Percentiles rank a stretch among this genome's conserved stretches.
Evolutionary conservation across 2,329 filamentous ascomycete species (phyloP).

Genomic region (Ophioceras dolichostomum): DNA sequence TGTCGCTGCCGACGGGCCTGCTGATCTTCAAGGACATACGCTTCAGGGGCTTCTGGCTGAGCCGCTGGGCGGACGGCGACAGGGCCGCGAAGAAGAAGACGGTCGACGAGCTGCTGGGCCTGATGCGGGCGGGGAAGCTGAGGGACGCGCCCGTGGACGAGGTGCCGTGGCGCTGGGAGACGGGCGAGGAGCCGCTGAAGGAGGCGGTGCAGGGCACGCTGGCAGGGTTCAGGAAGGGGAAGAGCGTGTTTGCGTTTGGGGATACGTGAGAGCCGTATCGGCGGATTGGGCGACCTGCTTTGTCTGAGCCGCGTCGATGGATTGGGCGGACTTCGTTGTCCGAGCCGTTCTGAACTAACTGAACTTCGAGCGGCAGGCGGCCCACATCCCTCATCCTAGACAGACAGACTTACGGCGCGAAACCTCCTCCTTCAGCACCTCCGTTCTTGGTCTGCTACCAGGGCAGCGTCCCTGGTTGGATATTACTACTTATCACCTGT

Average conservation of each 20-base stretch:
- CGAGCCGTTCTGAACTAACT: too few relatives aligned
- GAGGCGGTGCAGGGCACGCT: constrained; percentile 73
- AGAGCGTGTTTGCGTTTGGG: constrained; percentile 77
- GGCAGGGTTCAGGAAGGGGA: constrained; percentile 73
- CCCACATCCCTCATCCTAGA: too few relatives aligned
- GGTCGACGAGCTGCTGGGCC: constrained; percentile 69
- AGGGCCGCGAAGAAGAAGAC: constrained; percentile 63
- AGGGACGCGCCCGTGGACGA: constrained; percentile 73
- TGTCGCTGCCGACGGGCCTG: constrained; percentile 67
- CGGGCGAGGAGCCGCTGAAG: constrained; percentile 54
- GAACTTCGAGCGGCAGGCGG: too few relatives aligned
- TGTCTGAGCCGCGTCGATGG: too few relatives aligned
- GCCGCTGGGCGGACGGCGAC: constrained; percentile 71
- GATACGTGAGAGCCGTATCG: constrained; percentile 30
- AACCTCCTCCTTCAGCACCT: too few relatives aligned
- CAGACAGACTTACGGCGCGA: too few relatives aligned
- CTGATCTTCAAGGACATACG: constrained; percentile 88
- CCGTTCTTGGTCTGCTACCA: too few relatives aligned
- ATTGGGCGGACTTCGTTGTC: too few relatives aligned
- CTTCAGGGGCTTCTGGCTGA: constrained; percentile 93
- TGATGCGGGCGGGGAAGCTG: constrained; percentile 67
- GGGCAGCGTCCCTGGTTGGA: too few relatives aligned
- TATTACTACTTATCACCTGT: too few relatives aligned
- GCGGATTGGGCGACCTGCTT: too few relatives aligned
- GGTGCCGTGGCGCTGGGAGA: constrained; percentile 74